Evolutionary conservation across 495 filamentous ascomycete genomes (phyloP).

Genomic region (Cercophora sp.): DNA sequence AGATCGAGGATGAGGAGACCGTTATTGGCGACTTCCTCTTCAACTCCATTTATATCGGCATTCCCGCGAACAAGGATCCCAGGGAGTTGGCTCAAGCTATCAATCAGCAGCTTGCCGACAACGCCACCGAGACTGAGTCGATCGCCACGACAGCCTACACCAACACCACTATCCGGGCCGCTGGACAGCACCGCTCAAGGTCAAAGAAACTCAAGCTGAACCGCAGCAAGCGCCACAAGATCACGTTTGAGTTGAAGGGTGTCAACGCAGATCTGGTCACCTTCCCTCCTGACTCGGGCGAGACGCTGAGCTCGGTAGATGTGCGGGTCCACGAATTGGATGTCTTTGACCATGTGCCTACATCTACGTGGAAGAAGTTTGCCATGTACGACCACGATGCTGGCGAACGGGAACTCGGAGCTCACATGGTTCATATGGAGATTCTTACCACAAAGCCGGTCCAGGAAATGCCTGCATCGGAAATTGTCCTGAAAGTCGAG

Average conservation of each 20-base stretch:
- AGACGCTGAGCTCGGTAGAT: slow-evolving; percentile 83
- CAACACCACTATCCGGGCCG: slow-evolving; percentile 52
- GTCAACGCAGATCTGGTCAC: slow-evolving; percentile 79
- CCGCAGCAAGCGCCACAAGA: slow-evolving; percentile 87
- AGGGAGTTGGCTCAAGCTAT: slow-evolving; percentile 75
- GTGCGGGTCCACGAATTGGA: slow-evolving; percentile 77
- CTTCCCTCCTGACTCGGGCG: slow-evolving; percentile 71
- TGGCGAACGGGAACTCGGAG: slow-evolving; percentile 75
- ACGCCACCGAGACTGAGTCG: slow-evolving; percentile 82
- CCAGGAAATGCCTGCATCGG: slow-evolving; percentile 76
- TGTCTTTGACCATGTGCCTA: slow-evolving; percentile 89
- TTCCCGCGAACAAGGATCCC: slow-evolving; percentile 81
- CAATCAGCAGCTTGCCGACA: slow-evolving; percentile 81
- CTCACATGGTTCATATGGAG: slow-evolving; percentile 85
- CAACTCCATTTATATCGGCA: slow-evolving; percentile 97
- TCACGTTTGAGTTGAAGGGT: slow-evolving; percentile 88
- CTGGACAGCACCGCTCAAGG: slow-evolving; percentile 40
- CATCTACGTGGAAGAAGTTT: slow-evolving; percentile 98
- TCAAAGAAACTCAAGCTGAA: slow-evolving; percentile 66
- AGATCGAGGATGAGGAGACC: slow-evolving; percentile 71
- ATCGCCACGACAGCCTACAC: slow-evolving; percentile 69
- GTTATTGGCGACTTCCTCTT: slow-evolving; percentile 94
- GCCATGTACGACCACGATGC: slow-evolving; percentile 87
- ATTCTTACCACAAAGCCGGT: slow-evolving; percentile 83
- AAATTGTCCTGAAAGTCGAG: slow-evolving; percentile 81